Evolutionary conservation across 225 moss, liverwort and hornwort species (phyloP).

Genomic region (Physcomitrellopsis africana): DNA sequence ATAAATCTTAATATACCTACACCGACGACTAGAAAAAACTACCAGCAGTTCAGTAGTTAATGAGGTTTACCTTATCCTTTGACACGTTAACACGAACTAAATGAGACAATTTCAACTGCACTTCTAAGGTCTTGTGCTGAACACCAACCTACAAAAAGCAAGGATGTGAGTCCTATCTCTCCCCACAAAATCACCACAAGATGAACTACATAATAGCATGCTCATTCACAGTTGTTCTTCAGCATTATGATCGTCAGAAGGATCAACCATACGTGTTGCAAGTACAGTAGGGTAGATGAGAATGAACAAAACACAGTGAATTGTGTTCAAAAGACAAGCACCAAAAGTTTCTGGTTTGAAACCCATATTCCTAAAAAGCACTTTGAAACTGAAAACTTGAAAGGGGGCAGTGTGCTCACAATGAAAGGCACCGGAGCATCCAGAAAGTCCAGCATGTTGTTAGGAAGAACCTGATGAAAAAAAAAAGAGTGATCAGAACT

Average conservation of each 20-base stretch:
- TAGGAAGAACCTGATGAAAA: constrained; percentile 77
- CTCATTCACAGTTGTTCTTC: neutral
- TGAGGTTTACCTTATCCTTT: constrained; percentile 78
- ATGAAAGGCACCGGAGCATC: constrained; percentile 98
- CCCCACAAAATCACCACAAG: neutral
- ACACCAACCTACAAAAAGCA: constrained; percentile 78
- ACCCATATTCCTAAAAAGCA: neutral
- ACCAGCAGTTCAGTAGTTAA: constrained; percentile 4
- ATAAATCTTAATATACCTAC: neutral
- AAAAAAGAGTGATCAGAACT: neutral
- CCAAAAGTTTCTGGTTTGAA: no score
- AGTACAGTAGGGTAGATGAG: neutral
- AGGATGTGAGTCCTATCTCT: constrained; percentile 1
- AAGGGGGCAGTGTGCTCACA: constrained; percentile 51
- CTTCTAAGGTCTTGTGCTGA: constrained; percentile 87
- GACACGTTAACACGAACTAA: constrained; percentile 87
- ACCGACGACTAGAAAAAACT: neutral
- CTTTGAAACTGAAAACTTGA: neutral
- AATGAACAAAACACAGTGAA: neutral
- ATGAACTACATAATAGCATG: neutral
- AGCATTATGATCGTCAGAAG: neutral
- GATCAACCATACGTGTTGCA: neutral
- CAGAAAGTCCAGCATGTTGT: constrained; percentile 94
- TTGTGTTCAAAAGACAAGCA: neutral
- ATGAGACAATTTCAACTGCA: constrained; percentile 74